These are phyloP conservation scores for Pythium brassicae DNA, from an alignment of 352 stramenopile genomes.

Conservation along the genomic window DNA sequence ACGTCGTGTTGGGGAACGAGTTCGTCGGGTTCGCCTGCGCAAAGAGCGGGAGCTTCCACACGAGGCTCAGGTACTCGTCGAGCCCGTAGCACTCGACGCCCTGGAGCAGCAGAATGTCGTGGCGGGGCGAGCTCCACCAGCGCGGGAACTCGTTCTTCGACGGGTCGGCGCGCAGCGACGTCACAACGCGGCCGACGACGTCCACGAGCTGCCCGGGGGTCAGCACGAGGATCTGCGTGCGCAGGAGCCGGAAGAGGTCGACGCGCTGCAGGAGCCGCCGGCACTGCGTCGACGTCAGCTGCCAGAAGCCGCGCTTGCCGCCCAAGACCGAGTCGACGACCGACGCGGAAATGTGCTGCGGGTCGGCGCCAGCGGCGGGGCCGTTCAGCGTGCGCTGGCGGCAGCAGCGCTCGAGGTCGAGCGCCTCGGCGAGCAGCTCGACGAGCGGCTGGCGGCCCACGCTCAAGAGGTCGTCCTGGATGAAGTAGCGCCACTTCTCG, in stretches of 20 bases:
- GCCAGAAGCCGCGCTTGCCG: constrained; percentile 55
- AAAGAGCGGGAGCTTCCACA: constrained; percentile 74
- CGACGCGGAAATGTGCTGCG: constrained; percentile 4
- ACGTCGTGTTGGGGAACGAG: constrained; percentile 52
- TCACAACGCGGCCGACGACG: constrained; percentile 50
- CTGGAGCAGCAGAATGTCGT: constrained; percentile 80
- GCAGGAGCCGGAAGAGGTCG: constrained; percentile 73
- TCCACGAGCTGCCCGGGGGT: constrained; percentile 55
- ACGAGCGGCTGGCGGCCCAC: constrained; percentile 34
- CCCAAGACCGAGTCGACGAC: constrained; percentile 49
- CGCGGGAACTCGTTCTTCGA: constrained; percentile 29
- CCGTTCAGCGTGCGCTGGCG: constrained; percentile 24
- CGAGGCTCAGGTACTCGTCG: constrained; percentile 54
- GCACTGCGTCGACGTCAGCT: constrained; percentile 51
- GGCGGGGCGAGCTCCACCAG: constrained; percentile 74
- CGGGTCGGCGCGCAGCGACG: constrained; percentile 15
- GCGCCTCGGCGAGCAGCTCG: constrained; percentile 47
- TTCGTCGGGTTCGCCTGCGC: constrained; percentile 27
- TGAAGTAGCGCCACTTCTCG: constrained; percentile 83
- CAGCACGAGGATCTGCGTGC: constrained; percentile 63
- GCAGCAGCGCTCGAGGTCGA: constrained; percentile 61
- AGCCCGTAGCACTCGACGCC: constrained; percentile 81
- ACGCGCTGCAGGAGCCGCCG: constrained; percentile 71
- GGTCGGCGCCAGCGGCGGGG: not conserved
- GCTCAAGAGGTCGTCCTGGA: constrained; percentile 44